Conservation (phyloP, 2,329 filamentous ascomycete genomes). For the Phialophora expanda region DNA sequence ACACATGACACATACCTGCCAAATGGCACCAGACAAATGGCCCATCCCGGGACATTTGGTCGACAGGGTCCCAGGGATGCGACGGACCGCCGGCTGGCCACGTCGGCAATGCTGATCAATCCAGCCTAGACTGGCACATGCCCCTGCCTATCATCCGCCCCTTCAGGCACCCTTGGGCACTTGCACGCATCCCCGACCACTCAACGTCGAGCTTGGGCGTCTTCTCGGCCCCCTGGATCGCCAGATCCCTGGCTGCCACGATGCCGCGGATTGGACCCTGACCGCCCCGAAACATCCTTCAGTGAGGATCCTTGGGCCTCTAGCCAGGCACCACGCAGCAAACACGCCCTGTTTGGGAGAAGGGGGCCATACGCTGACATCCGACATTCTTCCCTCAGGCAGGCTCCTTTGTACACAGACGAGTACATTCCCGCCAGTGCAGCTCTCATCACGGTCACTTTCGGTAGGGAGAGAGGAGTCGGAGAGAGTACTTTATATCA, state of each 20-base stretch:
- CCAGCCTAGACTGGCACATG: constrained; percentile 13
- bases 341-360: background rate
- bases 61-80: background rate
- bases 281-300: constrained; percentile 2
- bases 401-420: background rate
- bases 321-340: constrained; percentile 17
- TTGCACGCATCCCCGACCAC: constrained; percentile 12
- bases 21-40: constrained; percentile 19
- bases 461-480: background rate
- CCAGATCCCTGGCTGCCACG: constrained; percentile 1
- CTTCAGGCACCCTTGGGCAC: constrained; percentile 11
- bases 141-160: constrained; percentile 22
- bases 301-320: background rate
- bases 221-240: background rate
- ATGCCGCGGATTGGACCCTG: constrained; percentile 18
- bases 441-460: constrained; percentile 15
- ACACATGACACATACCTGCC: background rate
- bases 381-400: constrained; percentile 20
- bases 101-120: constrained; percentile 12
- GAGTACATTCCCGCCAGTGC: constrained; percentile 1
- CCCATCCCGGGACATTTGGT: constrained; percentile 3
- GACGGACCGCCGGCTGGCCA: constrained; percentile 20
- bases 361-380: background rate
- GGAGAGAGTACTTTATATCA: constrained; percentile 21
- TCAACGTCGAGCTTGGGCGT: background rate